Evolutionary conservation across 2,329 filamentous ascomycete species (phyloP).

Genomic region (Beauveria asiatica): DNA sequence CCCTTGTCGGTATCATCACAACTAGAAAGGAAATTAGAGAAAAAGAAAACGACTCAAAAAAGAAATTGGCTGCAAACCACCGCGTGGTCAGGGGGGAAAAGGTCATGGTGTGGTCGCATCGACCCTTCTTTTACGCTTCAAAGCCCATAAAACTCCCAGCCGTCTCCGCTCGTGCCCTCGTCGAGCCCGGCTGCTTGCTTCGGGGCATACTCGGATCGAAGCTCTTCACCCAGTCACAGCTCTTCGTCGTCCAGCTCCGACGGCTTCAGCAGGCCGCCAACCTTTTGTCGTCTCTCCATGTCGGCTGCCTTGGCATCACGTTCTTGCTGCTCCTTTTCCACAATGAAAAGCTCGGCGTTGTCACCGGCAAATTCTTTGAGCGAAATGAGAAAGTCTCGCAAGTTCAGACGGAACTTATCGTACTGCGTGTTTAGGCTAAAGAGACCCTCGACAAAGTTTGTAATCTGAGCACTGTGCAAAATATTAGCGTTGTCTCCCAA

Average conservation of each 20-base stretch:
- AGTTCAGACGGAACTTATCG: conserved; percentile 88
- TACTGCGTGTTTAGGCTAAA: conserved; percentile 84
- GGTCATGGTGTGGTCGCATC: background rate
- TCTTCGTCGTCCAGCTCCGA: conserved; percentile 92
- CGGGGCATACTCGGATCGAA: conserved; percentile 52
- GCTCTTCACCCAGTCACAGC: conserved; percentile 71
- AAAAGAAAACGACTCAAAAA: background rate
- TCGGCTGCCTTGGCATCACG: conserved; percentile 80
- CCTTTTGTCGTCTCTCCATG: conserved; percentile 85
- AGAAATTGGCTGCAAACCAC: background rate
- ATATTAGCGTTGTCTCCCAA: conserved; percentile 25
- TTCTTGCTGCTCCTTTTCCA: conserved; percentile 90
- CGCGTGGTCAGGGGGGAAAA: background rate
- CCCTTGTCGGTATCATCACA: conserved; percentile 12
- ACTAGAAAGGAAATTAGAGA: conserved; percentile 11
- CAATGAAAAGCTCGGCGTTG: conserved; percentile 85
- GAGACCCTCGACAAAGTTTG: conserved; percentile 79
- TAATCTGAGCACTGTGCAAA: conserved; percentile 64
- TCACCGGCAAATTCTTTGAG: conserved; percentile 95
- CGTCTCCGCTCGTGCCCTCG: conserved; percentile 34
- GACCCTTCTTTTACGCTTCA: conserved; percentile 20
- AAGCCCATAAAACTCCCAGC: conserved; percentile 59
- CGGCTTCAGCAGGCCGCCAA: conserved; percentile 91
- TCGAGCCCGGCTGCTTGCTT: conserved; percentile 18
- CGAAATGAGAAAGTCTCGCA: conserved; percentile 95